Evolutionary conservation across 2,329 filamentous ascomycete genomes (phyloP), one percentile per base, ranked within the genome.

Genomic region (Fusarium subglutinans): DNA sequence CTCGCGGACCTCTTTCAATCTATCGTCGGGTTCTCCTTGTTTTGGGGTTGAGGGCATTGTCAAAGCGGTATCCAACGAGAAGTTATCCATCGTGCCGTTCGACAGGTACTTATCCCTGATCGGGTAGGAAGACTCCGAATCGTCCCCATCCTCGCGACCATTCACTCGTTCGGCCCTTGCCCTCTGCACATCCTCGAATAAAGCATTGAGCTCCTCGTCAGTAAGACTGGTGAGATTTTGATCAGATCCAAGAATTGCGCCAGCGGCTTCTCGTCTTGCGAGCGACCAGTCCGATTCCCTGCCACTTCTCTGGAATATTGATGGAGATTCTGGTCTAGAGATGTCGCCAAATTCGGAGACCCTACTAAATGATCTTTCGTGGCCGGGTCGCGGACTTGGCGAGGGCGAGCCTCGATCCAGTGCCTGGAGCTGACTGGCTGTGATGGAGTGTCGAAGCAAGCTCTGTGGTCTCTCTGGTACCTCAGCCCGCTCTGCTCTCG

Each of bases 91-190:
- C 0, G 96, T 98, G 5, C 96, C 96, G 63, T 93, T 96, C 6
- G 95, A 98, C 85, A 98, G 90, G 82, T 98, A 98, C 80, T 98
- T 98, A 77, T 99, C 96, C 58, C 96, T 89, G 37, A 95, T 87
- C 4, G 94, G 92, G 79, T 95, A 98, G 2, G 96, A 98, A 35
- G 96, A 98, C 75, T 99, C 96, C 61, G 92, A 90, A 80, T 98
- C 96, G 64, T 98, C 96, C 63, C 96, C 94, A 45, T 92, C 92
- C 70, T 96, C 95, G 28, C 95, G 90, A 9, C 85, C 88, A 66
- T 86, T 89, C 61, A 94, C 94, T 70, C 90, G 88, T 77, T 92
- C 90, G 1, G 95, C 96, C 75, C 96, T 90, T 12, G 94, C 94
- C 74, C 92, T 91, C 81, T 98, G 96, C 37, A 99, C 92, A 78